Evolutionary conservation across 768 basidiomycete species (phyloP), one percentile per base, ranked within the genome.

Genomic region (Tulasnella sp.): DNA sequence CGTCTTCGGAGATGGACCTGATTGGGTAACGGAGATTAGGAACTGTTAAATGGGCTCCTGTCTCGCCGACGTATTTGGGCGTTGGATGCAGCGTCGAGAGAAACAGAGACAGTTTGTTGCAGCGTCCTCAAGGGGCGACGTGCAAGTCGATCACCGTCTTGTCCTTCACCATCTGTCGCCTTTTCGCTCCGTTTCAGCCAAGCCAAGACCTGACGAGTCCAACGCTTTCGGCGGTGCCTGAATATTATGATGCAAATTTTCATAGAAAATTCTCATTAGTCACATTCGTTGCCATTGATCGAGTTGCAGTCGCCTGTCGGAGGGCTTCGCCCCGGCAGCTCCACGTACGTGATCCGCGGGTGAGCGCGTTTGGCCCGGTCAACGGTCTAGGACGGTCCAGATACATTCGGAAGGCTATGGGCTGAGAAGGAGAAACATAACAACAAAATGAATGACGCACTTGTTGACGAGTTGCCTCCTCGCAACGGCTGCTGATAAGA

Each of bases 401-500:
- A 67, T 67, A 67, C 61, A 35, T 67, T 35, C 11, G 32, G 26
- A 29, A 13, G 61, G 61, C 61, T 67, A 15, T 67, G 61, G 61
- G 61, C 32, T 32, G 32, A 15, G 26, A 67, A 18, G 61, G 32
- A 67, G 11, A 29, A 67, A 67, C 61, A 67, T 29, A 67, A 35
- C 32, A 11, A 35, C 61, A 29, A 67, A 35, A 67, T 67, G 61
- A 67, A 67, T 67, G 61, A 67, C 61, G 61, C 61, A 67, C 61
- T 67, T 11, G 11, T 67, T 67, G 29, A 35, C 61, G 61, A 67
- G 61, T 51, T 51, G 61, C 18, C 32, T 32, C 61, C 61, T 67
- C 61, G 61, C 61, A 67, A 67, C 61, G 61, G 61, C 61, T 26
- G 61, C 61, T 67, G 61, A 67, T 67, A 67, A 35, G 61, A 23